Evolutionary conservation across 768 basidiomycete species (phyloP).

Genomic region (Podaxis sp.): DNA sequence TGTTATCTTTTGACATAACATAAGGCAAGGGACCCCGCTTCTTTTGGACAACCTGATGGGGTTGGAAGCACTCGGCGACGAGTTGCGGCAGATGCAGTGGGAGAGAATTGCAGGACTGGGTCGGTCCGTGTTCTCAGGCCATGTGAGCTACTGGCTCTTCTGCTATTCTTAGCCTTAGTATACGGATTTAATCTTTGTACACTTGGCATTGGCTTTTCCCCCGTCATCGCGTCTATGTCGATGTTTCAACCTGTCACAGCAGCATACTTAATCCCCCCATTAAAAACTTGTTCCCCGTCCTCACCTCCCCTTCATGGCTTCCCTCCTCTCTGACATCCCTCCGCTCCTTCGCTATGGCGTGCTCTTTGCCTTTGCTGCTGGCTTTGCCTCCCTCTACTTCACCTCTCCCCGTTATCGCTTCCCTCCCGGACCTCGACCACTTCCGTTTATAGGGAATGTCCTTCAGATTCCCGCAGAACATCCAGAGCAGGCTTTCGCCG

Average conservation of each 20-base stretch:
- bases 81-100: background rate
- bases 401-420: conserved; percentile 26
- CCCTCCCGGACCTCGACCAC: conserved; percentile 48
- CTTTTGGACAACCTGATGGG: conserved; percentile 20
- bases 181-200: conserved; percentile 12
- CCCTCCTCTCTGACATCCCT: conserved; percentile 19
- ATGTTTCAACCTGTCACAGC: conserved; percentile 31
- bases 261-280: conserved; percentile 3
- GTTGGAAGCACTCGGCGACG: conserved; percentile 1
- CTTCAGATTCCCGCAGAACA: conserved; percentile 42
- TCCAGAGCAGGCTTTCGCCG: conserved; percentile 39
- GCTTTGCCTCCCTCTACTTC: conserved; percentile 25
- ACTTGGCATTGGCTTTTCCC: conserved; percentile 13
- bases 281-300: conserved; percentile 8
- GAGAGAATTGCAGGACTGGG: background rate
- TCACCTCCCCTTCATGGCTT: conserved; percentile 16
- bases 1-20: conserved; percentile 33
- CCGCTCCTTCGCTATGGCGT: conserved; percentile 23
- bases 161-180: background rate
- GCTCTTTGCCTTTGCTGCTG: conserved; percentile 19
- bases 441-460: conserved; percentile 48
- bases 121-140: conserved; percentile 7
- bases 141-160: background rate
- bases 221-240: conserved; percentile 21
- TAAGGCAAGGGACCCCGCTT: conserved; percentile 30